phyloP scores from a whole-genome alignment of 257 asterid species.

The Galeopsis tetrahit region DNA sequence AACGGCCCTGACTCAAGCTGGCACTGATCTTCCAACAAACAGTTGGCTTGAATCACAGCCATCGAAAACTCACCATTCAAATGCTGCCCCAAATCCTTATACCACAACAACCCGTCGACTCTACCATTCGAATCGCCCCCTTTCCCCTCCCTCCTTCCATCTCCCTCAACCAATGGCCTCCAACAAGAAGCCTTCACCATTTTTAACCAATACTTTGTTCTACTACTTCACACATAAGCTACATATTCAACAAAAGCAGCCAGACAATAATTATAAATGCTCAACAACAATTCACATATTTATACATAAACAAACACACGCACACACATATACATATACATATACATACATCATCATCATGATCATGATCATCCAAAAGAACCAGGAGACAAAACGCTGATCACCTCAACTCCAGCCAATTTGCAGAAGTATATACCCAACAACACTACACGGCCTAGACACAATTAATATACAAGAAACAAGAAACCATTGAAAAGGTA shows the following conservation, averaged over 20 bases:
- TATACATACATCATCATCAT: slow-evolving; percentile 3
- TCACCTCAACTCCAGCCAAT: slow-evolving; percentile 51
- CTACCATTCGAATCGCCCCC: slow-evolving; percentile 63
- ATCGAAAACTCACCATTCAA: slow-evolving; percentile 82
- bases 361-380: slow-evolving; percentile 51
- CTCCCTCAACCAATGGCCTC: slow-evolving; percentile 78
- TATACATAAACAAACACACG: slow-evolving; percentile 21
- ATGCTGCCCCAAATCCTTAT: slow-evolving; percentile 81
- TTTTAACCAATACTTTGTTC: slow-evolving; percentile 21
- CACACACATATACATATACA: not conserved
- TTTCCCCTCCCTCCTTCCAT: slow-evolving; percentile 52
- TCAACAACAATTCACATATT: slow-evolving; percentile 15
- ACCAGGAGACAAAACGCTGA: slow-evolving; percentile 55
- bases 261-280: slow-evolving; percentile 25
- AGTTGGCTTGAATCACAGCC: slow-evolving; percentile 91
- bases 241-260: slow-evolving; percentile 36
- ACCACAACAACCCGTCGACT: slow-evolving; percentile 85
- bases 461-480: slow-evolving; percentile 65
- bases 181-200: slow-evolving; percentile 93
- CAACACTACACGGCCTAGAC: slow-evolving; percentile 70
- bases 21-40: slow-evolving; percentile 89
- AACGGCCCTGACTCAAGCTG: slow-evolving; percentile 89
- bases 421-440: slow-evolving; percentile 58
- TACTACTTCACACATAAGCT: slow-evolving; percentile 35
- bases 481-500: slow-evolving; percentile 46